phyloP scores from a whole-genome alignment of 768 basidiomycete genomes.

The Auricularia heimuer region DNA sequence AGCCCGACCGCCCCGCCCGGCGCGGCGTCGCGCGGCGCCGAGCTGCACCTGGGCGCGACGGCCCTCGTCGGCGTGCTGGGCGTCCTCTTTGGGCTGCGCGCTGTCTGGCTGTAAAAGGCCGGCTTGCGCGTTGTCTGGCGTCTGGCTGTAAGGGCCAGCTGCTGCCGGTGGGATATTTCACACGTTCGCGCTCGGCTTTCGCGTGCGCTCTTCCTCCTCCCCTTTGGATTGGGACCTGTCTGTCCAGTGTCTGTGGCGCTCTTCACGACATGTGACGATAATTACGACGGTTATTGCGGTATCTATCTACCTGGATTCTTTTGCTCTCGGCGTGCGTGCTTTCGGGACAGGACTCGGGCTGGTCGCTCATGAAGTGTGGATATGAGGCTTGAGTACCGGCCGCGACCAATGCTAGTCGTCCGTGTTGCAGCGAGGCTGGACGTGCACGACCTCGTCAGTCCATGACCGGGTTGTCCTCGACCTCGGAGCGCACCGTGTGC shows the following conservation, averaged over 20 bases:
- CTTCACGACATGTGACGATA: neutral
- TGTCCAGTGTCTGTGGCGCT: too few species aligned
- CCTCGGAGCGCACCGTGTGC: too few species aligned
- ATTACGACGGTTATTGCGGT: neutral
- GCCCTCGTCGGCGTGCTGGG: neutral
- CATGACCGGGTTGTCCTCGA: too few species aligned
- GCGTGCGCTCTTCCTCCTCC: neutral
- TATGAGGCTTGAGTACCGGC: too few species aligned
- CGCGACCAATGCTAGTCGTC: too few species aligned
- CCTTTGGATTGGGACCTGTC: neutral
- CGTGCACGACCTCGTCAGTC: too few species aligned
- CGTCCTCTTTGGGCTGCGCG: neutral
- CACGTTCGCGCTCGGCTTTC: neutral
- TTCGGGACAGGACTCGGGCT: slow-evolving; percentile 9
- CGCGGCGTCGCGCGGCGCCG: neutral
- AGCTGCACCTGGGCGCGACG: neutral
- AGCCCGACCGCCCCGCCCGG: neutral
- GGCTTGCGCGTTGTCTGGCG: too few species aligned
- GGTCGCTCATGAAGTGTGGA: neutral
- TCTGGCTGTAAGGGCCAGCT: slow-evolving; percentile 2
- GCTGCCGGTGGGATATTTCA: neutral
- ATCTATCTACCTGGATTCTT: neutral
- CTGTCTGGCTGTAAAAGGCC: neutral
- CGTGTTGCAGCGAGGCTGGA: too few species aligned
- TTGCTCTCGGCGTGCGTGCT: too few species aligned